A percentile compares a stretch with the other conserved stretches of the same genome.
These are phyloP conservation scores for Gynochthodes officinalis DNA, from an alignment of 257 asterid species.

Conservation along the genomic window DNA sequence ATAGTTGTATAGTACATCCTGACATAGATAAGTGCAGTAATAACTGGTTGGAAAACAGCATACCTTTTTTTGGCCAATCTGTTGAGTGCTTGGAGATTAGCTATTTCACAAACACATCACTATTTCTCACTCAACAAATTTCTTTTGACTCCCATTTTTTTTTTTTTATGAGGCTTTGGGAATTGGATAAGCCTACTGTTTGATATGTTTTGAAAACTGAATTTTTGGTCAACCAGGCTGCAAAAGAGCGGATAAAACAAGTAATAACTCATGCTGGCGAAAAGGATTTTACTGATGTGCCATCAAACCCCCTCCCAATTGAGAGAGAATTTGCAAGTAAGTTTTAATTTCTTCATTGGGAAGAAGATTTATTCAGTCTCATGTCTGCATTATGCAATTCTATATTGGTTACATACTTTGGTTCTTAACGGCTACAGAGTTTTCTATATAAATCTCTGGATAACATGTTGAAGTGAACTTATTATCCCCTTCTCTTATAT, in stretches of 20 bases:
- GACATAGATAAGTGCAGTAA: neutral
- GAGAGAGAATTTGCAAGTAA: slow-evolving; percentile 58
- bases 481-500: neutral
- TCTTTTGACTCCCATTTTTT: neutral
- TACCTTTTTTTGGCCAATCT: neutral
- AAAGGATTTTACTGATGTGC: slow-evolving; percentile 49
- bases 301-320: slow-evolving; percentile 50
- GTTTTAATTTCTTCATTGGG: slow-evolving; percentile 29
- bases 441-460: neutral
- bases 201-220: slow-evolving; percentile 21
- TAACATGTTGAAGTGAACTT: neutral
- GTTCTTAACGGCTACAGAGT: neutral
- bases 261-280: slow-evolving; percentile 76
- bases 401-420: neutral
- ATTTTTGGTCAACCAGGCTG: slow-evolving; percentile 50
- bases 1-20: neutral
- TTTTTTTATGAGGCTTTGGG: no score
- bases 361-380: neutral
- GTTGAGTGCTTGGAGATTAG: neutral
- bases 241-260: slow-evolving; percentile 75
- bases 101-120: neutral
- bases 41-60: neutral
- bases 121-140: neutral
- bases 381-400: neutral
- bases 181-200: neutral